Evolutionary conservation across 2,329 filamentous ascomycete genomes (phyloP).

Genomic region (Ceratocystiopsis sp.): DNA sequence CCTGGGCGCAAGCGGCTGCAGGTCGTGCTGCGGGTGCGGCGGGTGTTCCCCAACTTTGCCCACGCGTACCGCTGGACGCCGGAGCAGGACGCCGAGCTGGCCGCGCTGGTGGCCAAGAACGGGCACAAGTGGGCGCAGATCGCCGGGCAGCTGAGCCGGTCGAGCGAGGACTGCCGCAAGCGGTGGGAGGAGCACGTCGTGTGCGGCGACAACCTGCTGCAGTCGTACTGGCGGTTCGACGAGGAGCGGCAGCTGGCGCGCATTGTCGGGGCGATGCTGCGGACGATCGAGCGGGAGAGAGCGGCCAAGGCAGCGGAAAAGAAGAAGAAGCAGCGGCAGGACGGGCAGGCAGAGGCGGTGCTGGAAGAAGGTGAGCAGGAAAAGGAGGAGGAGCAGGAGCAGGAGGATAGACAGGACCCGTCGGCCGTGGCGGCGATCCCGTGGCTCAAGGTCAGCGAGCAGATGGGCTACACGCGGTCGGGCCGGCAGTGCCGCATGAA

Average conservation of each 20-base stretch:
- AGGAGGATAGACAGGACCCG: background rate
- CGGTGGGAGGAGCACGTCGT: constrained; percentile 52
- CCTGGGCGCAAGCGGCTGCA: constrained; percentile 34
- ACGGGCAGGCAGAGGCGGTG: constrained; percentile 48
- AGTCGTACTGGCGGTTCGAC: constrained; percentile 39
- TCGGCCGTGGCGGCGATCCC: constrained; percentile 38
- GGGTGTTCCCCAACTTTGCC: constrained; percentile 48
- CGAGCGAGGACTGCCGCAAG: constrained; percentile 49
- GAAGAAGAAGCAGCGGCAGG: constrained; percentile 7
- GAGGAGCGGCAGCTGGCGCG: constrained; percentile 39
- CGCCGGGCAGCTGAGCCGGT: constrained; percentile 43
- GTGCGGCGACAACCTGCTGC: constrained; percentile 34
- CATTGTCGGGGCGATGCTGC: constrained; percentile 35
- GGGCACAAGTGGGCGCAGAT: constrained; percentile 46
- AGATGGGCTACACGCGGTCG: constrained; percentile 43
- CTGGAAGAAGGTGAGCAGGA: constrained; percentile 39
- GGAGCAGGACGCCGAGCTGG: constrained; percentile 40
- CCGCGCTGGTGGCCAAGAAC: constrained; percentile 25
- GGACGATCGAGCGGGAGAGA: constrained; percentile 24
- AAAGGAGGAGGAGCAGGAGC: background rate
- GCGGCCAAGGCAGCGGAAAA: constrained; percentile 12
- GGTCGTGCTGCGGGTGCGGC: constrained; percentile 38
- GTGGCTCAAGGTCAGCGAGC: constrained; percentile 46
- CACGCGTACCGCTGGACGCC: constrained; percentile 40
- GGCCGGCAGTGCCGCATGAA: constrained; percentile 52